phyloP scores from a whole-genome alignment of 148 eudicot genomes.

The Rhododendron simsii region DNA sequence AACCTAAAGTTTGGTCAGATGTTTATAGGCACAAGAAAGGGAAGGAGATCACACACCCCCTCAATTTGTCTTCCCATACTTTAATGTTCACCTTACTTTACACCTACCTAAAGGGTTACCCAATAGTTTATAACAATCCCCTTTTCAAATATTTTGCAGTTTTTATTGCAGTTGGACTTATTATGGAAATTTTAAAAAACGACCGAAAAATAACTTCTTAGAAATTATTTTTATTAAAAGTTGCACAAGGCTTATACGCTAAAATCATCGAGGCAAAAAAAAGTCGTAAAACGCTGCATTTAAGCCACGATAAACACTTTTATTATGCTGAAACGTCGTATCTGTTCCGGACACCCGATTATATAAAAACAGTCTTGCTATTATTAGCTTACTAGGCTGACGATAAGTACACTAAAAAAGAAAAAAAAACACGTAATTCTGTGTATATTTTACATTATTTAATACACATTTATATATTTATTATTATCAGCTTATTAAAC shows the following conservation, averaged over 20 bases:
- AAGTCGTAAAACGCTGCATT: background rate
- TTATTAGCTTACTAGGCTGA: too few relatives aligned
- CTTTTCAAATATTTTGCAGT: background rate
- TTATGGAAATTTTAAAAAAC: background rate
- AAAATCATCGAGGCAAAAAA: background rate
- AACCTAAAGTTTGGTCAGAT: slow-evolving; percentile 10
- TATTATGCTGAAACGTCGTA: background rate
- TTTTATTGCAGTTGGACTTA: background rate
- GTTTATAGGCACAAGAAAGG: slow-evolving; percentile 24
- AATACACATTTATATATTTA: too few relatives aligned
- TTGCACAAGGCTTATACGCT: background rate
- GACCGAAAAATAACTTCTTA: too few relatives aligned
- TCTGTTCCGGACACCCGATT: background rate
- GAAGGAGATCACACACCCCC: slow-evolving; percentile 11
- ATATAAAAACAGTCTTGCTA: background rate
- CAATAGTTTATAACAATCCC: slow-evolving; percentile 3
- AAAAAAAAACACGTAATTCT: too few relatives aligned
- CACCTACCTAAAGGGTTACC: slow-evolving; percentile 65
- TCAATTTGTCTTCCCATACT: slow-evolving; percentile 14
- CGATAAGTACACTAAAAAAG: too few relatives aligned
- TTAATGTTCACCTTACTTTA: slow-evolving; percentile 35
- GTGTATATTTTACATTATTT: too few relatives aligned
- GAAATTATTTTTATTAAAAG: background rate
- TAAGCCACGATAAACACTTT: background rate
- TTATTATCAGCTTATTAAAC: too few relatives aligned